Percentiles rank a stretch among this genome's conserved stretches.
phyloP scores from a whole-genome alignment of 2,329 filamentous ascomycete species.

The Colletotrichum sp. region DNA sequence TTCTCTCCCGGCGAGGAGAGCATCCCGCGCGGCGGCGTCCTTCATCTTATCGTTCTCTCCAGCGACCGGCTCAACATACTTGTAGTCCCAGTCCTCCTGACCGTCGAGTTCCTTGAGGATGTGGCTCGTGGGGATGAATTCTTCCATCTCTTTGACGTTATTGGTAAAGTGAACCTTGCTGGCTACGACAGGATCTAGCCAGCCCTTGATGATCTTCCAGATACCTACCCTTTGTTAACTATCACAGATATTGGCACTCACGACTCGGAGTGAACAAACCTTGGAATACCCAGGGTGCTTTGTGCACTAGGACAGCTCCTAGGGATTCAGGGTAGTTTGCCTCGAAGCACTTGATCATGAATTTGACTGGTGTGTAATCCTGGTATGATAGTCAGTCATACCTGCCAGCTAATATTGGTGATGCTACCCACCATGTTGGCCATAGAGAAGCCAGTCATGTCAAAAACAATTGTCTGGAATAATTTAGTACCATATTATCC shows the following conservation, averaged over 20 bases:
- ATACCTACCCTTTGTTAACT: conserved; percentile 63
- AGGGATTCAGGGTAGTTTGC: conserved; percentile 97
- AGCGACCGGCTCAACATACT: conserved; percentile 76
- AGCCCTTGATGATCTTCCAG: conserved; percentile 93
- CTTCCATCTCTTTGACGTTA: conserved; percentile 76
- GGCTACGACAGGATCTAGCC: conserved; percentile 96
- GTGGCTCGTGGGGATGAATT: conserved; percentile 73
- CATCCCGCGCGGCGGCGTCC: conserved; percentile 65
- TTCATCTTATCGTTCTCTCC: conserved; percentile 82
- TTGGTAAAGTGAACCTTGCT: conserved; percentile 94
- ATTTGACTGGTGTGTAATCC: conserved; percentile 96
- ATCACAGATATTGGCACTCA: neutral
- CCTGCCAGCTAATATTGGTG: neutral
- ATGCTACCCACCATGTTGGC: conserved; percentile 80
- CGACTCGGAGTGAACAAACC: conserved; percentile 53
- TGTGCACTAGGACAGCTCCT: conserved; percentile 90
- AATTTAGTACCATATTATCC: neutral
- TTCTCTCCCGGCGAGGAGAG: conserved; percentile 67
- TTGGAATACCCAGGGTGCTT: conserved; percentile 96
- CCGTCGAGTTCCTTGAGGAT: conserved; percentile 88
- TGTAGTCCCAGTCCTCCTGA: conserved; percentile 82
- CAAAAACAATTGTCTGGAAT: conserved; percentile 84
- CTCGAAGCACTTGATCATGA: conserved; percentile 99
- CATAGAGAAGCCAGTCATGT: conserved; percentile 93
- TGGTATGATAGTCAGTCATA: conserved; percentile 34